Base-by-base conservation (phyloP, 176 grass and related monocot species). In the Cenchrus americanus region DNA sequence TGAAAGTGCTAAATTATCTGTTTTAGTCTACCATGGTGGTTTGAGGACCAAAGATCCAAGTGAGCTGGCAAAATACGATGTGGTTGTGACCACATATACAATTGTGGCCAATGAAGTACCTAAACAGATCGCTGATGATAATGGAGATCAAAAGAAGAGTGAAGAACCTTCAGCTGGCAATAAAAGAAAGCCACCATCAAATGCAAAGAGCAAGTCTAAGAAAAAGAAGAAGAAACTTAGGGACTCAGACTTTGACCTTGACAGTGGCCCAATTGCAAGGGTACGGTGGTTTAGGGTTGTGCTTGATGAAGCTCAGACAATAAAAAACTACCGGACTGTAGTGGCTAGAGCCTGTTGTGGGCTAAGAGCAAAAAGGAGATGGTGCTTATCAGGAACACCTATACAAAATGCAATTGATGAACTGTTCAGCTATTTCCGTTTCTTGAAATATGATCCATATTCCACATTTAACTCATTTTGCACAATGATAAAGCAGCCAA, bases 321-420 rank as follows among this genome's bases (percentile, higher is more conserved):
- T 99, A 88, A 99, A 99, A 75, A 99, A 99, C 84, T 85, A 92
- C 52, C 90, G 93, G 80, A 99, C 96, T 80, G 85, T 89, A 75
- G 96, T 96, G 72, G 96, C 96, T 58, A 90, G 62, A 88, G 96
- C 93, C 77, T 99, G 96, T 55, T 99, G 91, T 67, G 96, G 96
- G 24, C 64, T 99, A 82, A 86, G 96, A 82, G 96, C 96, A 22
- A 99, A 99, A 87, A 89, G 86, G 66, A 93, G 96, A 85, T 99
- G 96, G 96, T 99, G 96, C 62, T 88, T 99, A 88, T 99, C 96
- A 71, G 96, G 96, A 71, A 99, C 96, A 72, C 96, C 96, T 55
- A 99, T 99, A 83, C 96, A 99, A 62, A 99, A 99, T 90, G 55
- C 96, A 75, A 99, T 99, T 76, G 91, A 99, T 83, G 96, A 99